phyloP scores from a whole-genome alignment of 1,139 yeast species.

The Geotrichum australiense region DNA sequence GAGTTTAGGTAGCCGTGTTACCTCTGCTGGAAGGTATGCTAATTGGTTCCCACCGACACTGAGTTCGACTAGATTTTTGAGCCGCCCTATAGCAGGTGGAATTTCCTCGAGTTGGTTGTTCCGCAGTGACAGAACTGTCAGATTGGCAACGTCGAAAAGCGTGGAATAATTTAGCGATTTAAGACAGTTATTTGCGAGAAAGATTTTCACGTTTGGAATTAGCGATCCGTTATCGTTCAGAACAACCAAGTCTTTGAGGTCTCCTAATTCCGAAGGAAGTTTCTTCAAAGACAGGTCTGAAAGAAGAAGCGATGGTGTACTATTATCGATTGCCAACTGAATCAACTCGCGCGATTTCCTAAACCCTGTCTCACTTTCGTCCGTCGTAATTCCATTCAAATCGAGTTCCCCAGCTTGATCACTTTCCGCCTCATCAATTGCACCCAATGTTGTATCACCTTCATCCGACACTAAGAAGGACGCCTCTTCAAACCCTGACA shows the following conservation, averaged over 20 bases:
- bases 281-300: no score
- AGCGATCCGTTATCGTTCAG: constrained; percentile 18
- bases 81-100: constrained; percentile 47
- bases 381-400: no score
- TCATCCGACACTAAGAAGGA: no score
- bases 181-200: constrained; percentile 47
- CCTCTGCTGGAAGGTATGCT: constrained; percentile 48
- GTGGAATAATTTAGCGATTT: constrained; percentile 36
- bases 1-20: constrained; percentile 41
- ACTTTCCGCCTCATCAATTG: no score
- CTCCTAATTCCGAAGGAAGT: constrained; percentile 38
- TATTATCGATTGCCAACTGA: no score
- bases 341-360: no score
- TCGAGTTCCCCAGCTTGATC: no score
- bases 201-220: constrained; percentile 39
- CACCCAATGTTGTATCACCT: no score
- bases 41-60: constrained; percentile 49
- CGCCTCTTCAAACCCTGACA: no score
- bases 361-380: no score
- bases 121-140: constrained; percentile 50
- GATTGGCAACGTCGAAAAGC: constrained; percentile 45
- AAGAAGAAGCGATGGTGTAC: no score
- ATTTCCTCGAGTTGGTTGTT: constrained; percentile 44
- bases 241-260: constrained; percentile 13
- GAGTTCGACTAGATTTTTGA: constrained; percentile 42